phyloP scores from a whole-genome alignment of 257 asterid genomes.

The Oldenlandia corymbosa region DNA sequence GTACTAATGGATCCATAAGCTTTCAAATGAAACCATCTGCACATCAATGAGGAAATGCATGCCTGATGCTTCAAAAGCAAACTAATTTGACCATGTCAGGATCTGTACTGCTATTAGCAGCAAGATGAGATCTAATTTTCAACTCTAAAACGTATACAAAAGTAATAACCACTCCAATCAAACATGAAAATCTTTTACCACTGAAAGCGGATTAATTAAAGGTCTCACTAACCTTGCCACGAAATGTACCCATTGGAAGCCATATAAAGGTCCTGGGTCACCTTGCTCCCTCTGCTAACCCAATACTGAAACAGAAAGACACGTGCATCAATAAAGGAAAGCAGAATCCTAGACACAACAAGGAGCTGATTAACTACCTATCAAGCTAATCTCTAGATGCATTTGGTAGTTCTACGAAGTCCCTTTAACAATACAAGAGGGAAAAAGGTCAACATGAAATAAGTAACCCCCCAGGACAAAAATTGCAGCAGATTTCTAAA shows the following conservation, averaged over 20 bases:
- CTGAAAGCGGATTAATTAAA: constrained; percentile 1
- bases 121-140: constrained; percentile 97
- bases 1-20: too few species aligned
- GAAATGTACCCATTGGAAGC: constrained; percentile 47
- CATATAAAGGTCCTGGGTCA: constrained; percentile 46
- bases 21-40: not conserved
- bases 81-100: constrained; percentile 53
- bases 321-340: not conserved
- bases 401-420: too few species aligned
- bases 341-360: not conserved
- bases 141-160: constrained; percentile 46
- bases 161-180: constrained; percentile 7
- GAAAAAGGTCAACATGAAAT: too few species aligned
- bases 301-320: constrained; percentile 32
- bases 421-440: too few species aligned
- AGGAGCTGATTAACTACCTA: constrained; percentile 21
- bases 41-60: not conserved
- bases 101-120: constrained; percentile 83
- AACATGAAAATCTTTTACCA: not conserved
- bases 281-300: constrained; percentile 43
- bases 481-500: too few species aligned
- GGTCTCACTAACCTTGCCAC: constrained; percentile 34
- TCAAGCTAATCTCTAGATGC: constrained; percentile 47
- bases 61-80: not conserved
- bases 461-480: too few species aligned